Evolutionary conservation across 306 rosid species (phyloP), one percentile per base, ranked within the genome.

Genomic region (Arachis hypogaea): DNA sequence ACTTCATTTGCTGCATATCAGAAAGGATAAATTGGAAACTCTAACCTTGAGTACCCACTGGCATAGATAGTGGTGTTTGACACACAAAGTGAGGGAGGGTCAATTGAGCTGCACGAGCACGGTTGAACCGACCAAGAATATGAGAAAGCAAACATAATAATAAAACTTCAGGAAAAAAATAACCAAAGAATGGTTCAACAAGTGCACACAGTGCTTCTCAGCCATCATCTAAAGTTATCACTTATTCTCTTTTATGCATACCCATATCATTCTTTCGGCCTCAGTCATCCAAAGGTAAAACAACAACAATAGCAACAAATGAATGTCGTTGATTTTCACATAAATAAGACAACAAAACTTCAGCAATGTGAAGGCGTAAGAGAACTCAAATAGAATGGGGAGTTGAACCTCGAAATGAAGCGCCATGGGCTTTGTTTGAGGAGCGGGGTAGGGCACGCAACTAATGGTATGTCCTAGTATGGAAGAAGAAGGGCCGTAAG

Each of bases 11-110:
- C 66, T 58, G 57, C 11, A 67, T 49, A 68, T 14, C 14, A 45
- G 2, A 52, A 66, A 68, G 69, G 69, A 51, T 63, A 8, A 46
- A 54, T 9, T 74, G 12, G 12, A 72, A 78, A 74, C 68, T 46
- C 81, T 69, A 44, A 93, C 98, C 97, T 91, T 94, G 97, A 1
- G 99, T 92, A 62, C 99, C 99, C 33, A 92, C 97, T 1, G 97
- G 99, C 99, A 94, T 94, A 83, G 89, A 94, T 68, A 94, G 85
- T 68, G 99, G 99, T 3, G 99, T 91, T 78, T 94, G 92, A 66
- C 88, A 85, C 69, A 70, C 84, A 56, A 74, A 83, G 75, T 94
- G 99, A 65, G 99, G 99, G 56, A 94, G 97, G 1, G 88, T 82
- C 66, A 94, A 83, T 65, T 66, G 83, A 38, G 97, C 94, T 2